A percentile compares a stretch with the other conserved stretches of the same genome.
These are phyloP conservation scores for Plantago major DNA, from an alignment of 257 asterid species.

Conservation along the genomic window DNA sequence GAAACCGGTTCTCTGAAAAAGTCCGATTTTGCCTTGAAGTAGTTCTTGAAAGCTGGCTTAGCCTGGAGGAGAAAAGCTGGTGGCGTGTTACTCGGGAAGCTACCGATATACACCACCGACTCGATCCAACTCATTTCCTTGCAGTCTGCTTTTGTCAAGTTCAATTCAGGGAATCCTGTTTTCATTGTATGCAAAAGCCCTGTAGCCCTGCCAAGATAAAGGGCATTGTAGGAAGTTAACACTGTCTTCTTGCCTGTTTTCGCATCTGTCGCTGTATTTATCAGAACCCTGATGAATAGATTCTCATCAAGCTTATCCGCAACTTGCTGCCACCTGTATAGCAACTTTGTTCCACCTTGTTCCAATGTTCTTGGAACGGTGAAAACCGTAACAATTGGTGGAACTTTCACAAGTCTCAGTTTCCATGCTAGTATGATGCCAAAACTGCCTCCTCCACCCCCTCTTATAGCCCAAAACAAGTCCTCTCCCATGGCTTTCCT, in stretches of 20 bases:
- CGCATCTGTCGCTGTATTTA: neutral
- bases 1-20: slow-evolving; percentile 13
- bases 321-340: slow-evolving; percentile 21
- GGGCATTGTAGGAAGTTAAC: slow-evolving; percentile 11
- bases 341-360: slow-evolving; percentile 19
- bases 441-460: slow-evolving; percentile 24
- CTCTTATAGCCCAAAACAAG: slow-evolving; percentile 21
- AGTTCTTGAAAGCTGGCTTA: slow-evolving; percentile 14
- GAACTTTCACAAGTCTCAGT: slow-evolving; percentile 17
- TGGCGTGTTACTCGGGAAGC: slow-evolving; percentile 10
- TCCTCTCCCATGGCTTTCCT: slow-evolving; percentile 22
- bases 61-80: slow-evolving; percentile 16
- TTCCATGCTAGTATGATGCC: slow-evolving; percentile 24
- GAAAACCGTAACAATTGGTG: slow-evolving; percentile 24
- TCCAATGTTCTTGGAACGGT: slow-evolving; percentile 21
- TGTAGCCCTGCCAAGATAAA: slow-evolving; percentile 18
- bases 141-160: slow-evolving; percentile 11
- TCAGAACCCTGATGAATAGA: slow-evolving; percentile 23
- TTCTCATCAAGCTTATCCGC: slow-evolving; percentile 22
- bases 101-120: slow-evolving; percentile 16
- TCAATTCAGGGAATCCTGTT: slow-evolving; percentile 15
- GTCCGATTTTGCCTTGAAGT: slow-evolving; percentile 20
- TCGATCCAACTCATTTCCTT: slow-evolving; percentile 23
- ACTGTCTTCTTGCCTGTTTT: slow-evolving; percentile 12
- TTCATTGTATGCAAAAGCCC: slow-evolving; percentile 8